Evolutionary conservation across 331 rosid genomes (phyloP), one percentile per base, ranked within the genome.

Genomic region (Malus hybrid): DNA sequence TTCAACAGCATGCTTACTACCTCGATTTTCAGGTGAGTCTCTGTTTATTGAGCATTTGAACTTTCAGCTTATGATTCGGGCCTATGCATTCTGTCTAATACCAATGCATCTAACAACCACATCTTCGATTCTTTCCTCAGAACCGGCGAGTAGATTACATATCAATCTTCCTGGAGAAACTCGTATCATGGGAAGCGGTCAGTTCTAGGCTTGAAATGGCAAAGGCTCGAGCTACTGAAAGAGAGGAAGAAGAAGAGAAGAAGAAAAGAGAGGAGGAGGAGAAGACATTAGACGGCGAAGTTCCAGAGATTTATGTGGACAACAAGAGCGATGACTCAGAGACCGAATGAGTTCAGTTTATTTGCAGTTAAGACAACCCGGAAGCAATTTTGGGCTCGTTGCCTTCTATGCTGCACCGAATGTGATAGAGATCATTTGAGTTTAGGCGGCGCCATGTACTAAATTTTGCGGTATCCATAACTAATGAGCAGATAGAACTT

Each of bases 1-100:
- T 67, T 76, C 72, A 79, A 67, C 97, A 91, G 98, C 98, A 93
- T 85, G 93, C 98, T 77, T 93, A 89, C 89, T 93, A 85, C 89
- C 89, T 93, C 6, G 97, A 93, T 74, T 89, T 80, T 85, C 91
- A 83, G 96, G 98, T 93, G 65, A 90, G 89, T 1, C 74, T 39
- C 31, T 2, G 57, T 34, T 50, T 36, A 69, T 70, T 77, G 67
- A 79, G 31, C 70, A 60, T 71, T 19, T 15, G 44, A 70, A 42
- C 13, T 70, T 74, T 34, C 55, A 34, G 57, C 33, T 44, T 70
- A 50, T 10, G 73, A 24, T 54, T n/a, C 15, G 46, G 27, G 7
- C 55, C 44, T 10, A 2, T n/a, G 20, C 60, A 24, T 29, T 39
- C 6, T 76, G 61, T 65, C 46, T 79, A 10, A 39, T 73, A 18